Evolutionary conservation across 2,329 filamentous ascomycete genomes (phyloP), one percentile per base, ranked within the genome.

Genomic region (Trichoderma semiorbis): DNA sequence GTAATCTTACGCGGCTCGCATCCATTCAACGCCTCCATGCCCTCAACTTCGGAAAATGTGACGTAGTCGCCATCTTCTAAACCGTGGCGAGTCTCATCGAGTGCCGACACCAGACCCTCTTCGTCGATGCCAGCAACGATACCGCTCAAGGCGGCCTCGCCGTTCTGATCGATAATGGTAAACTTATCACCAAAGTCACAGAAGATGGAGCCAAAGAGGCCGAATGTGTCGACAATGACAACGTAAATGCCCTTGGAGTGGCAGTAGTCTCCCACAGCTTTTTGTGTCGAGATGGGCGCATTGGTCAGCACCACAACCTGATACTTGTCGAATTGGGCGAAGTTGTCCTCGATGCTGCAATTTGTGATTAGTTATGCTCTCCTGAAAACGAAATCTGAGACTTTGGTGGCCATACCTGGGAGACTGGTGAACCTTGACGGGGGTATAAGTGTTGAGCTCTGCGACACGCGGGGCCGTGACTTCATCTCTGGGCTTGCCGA

Each of bases 171-270:
- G 75, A 94, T 91, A 69, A 96, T 90, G 6, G 93, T 94, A 82
- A 99, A 99, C 78, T 96, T 93, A 78, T 95, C 90, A 76, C 96
- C 96, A 79, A 99, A 99, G 79, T 99, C 96, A 78, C 95, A 98
- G 84, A 99, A 99, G 76, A 99, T 92, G 75, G 92, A 93, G 65
- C 96, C 96, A 79, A 99, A 99, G 36, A 99, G 88, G 75, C 96
- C 96, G 78, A 93, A 98, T 0, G 93, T 97, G 79, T 98, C 95
- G 7, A 93, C 90, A 70, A 94, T 89, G 64, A 97, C 91, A 50
- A 99, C 84, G 80, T 93, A 98, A 76, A 99, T 98, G 74, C 93
- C 92, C 81, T 98, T 97, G 74, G 92, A 85, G 82, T 98, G 96
- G 82, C 95, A 97, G 84, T 95, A 98, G 77, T 98, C 94, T 75